A percentile compares a stretch with the other conserved stretches of the same genome.
Conservation (phyloP, 768 basidiomycete genomes). For the Macrolepiota dolichaula region DNA sequence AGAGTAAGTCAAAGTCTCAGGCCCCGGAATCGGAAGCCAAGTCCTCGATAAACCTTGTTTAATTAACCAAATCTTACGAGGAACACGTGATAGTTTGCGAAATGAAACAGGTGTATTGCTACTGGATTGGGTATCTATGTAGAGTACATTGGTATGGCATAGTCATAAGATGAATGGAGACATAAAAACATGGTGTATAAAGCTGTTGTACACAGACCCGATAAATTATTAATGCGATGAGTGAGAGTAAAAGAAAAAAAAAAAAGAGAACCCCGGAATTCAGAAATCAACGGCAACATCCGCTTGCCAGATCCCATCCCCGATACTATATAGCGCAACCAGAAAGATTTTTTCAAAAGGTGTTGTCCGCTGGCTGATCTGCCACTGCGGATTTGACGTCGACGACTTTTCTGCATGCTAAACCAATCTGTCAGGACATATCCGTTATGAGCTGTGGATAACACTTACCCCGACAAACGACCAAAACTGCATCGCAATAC, state of each 20-base stretch:
- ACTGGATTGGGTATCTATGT: no score
- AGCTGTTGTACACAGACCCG: no score
- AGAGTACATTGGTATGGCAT: no score
- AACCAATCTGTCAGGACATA: constrained; percentile 16
- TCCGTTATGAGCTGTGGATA: neutral
- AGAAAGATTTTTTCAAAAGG: constrained; percentile 42
- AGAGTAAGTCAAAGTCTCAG: no score
- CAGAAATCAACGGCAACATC: constrained; percentile 39
- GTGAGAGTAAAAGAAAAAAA: neutral
- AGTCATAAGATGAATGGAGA: no score
- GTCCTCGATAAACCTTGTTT: no score
- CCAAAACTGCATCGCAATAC: constrained; percentile 12
- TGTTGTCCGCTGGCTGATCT: constrained; percentile 30
- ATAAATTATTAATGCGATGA: neutral
- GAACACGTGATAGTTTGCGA: no score
- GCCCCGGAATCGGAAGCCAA: no score
- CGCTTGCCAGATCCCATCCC: constrained; percentile 49
- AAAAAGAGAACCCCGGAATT: neutral
- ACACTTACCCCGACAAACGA: constrained; percentile 5
- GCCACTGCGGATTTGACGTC: constrained; percentile 30
- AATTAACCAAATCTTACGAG: no score
- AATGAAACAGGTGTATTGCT: no score
- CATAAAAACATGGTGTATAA: no score
- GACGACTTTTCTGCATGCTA: constrained; percentile 1
- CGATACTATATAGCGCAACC: constrained; percentile 37